Conservation (phyloP, 495 filamentous ascomycete species). For the Pseudomonodictys pantanalensis region DNA sequence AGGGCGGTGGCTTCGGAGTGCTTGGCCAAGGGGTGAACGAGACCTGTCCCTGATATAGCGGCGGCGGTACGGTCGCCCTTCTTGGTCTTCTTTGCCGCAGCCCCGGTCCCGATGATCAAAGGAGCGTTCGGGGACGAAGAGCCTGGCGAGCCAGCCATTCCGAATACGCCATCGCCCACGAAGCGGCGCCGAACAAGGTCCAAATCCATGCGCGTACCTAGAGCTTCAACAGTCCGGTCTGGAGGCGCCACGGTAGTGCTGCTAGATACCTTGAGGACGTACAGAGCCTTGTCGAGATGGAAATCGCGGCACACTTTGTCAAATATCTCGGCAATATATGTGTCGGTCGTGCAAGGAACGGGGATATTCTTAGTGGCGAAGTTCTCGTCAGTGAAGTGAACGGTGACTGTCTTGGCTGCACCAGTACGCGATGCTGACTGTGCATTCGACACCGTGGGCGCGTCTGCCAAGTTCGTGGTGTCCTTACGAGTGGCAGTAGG, state of each 20-base stretch:
- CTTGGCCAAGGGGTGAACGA: conserved; percentile 72
- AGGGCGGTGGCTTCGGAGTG: conserved; percentile 51
- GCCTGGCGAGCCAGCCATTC: conserved; percentile 71
- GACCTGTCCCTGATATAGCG: not conserved
- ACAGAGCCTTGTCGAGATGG: conserved; percentile 82
- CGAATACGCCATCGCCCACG: conserved; percentile 70
- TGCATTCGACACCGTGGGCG: conserved; percentile 39
- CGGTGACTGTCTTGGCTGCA: conserved; percentile 78
- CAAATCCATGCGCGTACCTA: conserved; percentile 78
- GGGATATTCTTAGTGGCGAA: conserved; percentile 37
- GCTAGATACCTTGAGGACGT: conserved; percentile 81
- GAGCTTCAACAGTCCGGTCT: conserved; percentile 84
- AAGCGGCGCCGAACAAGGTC: conserved; percentile 87
- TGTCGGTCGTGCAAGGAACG: conserved; percentile 85
- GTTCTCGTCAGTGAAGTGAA: conserved; percentile 75
- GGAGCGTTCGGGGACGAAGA: conserved; percentile 78
- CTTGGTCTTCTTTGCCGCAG: conserved; percentile 65
- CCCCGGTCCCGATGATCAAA: conserved; percentile 58
- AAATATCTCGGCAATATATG: conserved; percentile 88
- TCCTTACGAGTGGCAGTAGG: conserved; percentile 39
- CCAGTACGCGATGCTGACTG: conserved; percentile 68
- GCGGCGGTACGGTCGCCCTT: conserved; percentile 28
- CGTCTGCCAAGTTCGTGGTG: conserved; percentile 46
- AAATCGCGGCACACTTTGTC: conserved; percentile 88
- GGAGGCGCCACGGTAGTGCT: conserved; percentile 79